Evolutionary conservation across 1,284 basidiomycete species (phyloP).

Genomic region (Trametes hirsuta): DNA sequence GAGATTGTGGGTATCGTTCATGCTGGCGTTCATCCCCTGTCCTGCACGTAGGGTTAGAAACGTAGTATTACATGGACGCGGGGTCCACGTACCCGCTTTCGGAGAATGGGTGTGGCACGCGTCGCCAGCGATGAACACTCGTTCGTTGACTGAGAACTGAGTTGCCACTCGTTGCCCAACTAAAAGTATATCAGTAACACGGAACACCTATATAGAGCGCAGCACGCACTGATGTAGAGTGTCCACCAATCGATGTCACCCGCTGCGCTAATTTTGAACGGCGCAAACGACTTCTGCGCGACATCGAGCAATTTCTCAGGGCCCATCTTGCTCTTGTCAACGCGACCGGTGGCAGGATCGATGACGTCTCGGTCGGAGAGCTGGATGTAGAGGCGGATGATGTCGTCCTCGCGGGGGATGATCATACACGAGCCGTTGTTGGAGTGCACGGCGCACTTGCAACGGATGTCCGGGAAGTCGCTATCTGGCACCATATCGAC

Average conservation of each 20-base stretch:
- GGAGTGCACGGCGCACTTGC: conserved; percentile 63
- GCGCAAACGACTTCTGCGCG: conserved; percentile 67
- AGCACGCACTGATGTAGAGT: conserved; percentile 58
- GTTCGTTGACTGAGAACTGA: conserved; percentile 63
- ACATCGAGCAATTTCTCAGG: conserved; percentile 67
- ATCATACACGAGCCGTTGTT: conserved; percentile 63
- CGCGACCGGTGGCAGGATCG: conserved; percentile 52
- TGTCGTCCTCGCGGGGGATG: conserved; percentile 76
- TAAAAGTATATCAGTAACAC: conserved; percentile 13
- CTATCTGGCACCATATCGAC: conserved; percentile 72
- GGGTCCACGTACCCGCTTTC: conserved; percentile 44
- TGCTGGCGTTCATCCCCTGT: conserved; percentile 74
- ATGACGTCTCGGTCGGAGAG: conserved; percentile 59
- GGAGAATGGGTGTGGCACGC: conserved; percentile 87
- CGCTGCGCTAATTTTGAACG: conserved; percentile 65
- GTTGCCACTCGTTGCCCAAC: conserved; percentile 81
- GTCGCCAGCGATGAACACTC: conserved; percentile 82
- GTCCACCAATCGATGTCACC: conserved; percentile 80
- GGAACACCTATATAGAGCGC: background rate
- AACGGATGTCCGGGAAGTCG: conserved; percentile 84
- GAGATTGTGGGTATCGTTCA: conserved; percentile 84
- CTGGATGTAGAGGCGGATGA: conserved; percentile 78
- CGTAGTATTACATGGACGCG: background rate
- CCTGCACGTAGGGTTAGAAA: conserved; percentile 43
- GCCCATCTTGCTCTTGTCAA: conserved; percentile 64